These are phyloP conservation scores for Astrothelium subdiscretum DNA, from an alignment of 495 filamentous ascomycete genomes.

Conservation along the genomic window DNA sequence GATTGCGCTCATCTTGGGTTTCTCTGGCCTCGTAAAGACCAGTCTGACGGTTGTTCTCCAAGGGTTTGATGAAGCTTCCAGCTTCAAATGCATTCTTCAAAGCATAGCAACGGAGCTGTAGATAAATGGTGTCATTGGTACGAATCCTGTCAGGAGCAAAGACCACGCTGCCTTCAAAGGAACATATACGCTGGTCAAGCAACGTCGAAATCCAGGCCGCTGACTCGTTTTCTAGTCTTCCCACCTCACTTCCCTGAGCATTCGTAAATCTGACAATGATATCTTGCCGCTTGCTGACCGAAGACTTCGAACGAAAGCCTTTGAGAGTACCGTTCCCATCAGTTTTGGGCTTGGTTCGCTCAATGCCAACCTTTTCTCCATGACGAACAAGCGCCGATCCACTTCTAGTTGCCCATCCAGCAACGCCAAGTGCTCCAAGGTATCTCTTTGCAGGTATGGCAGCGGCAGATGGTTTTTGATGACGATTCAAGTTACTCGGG, in stretches of 20 bases:
- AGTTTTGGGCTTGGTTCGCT: constrained; percentile 65
- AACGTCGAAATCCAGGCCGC: constrained; percentile 91
- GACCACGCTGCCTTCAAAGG: constrained; percentile 80
- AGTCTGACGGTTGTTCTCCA: constrained; percentile 59
- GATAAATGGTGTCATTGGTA: constrained; percentile 84
- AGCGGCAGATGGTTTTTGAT: neutral
- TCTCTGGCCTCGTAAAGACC: constrained; percentile 73
- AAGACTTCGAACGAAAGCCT: constrained; percentile 37
- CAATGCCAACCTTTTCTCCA: constrained; percentile 70
- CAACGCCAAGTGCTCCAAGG: constrained; percentile 83
- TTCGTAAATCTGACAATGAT: constrained; percentile 93
- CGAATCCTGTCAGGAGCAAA: constrained; percentile 73
- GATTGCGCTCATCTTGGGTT: constrained; percentile 67
- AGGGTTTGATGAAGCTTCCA: constrained; percentile 40
- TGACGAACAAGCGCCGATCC: constrained; percentile 61
- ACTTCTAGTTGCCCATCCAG: constrained; percentile 84
- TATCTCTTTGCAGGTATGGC: constrained; percentile 57
- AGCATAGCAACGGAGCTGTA: constrained; percentile 74
- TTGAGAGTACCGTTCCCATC: constrained; percentile 38
- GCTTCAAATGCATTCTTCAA: constrained; percentile 61
- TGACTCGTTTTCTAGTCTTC: constrained; percentile 76
- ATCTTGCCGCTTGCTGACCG: constrained; percentile 46
- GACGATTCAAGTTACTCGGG: neutral
- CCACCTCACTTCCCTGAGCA: constrained; percentile 65
- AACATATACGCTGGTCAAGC: constrained; percentile 83